These are phyloP conservation scores for Paspalum notatum DNA, from an alignment of 176 grass and related monocot genomes.

Conservation along the genomic window DNA sequence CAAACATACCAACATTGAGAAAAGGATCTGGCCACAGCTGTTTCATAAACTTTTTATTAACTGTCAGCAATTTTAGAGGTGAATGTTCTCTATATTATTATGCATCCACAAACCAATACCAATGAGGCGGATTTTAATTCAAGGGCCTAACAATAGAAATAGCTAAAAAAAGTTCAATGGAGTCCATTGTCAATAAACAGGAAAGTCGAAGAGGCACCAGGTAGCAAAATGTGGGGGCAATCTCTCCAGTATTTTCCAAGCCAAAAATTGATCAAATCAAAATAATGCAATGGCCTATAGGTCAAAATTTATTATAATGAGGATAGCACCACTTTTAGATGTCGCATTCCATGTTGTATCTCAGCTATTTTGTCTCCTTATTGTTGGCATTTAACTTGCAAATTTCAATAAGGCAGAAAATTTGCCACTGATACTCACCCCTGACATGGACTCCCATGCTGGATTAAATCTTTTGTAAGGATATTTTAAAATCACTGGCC, in stretches of 20 bases:
- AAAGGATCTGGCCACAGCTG: neutral
- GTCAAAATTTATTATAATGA: neutral
- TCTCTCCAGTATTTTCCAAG: neutral
- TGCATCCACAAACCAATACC: neutral
- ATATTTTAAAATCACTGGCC: slow-evolving; percentile 87
- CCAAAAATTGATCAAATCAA: neutral
- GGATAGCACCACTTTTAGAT: neutral
- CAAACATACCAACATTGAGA: slow-evolving; percentile 17
- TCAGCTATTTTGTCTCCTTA: neutral
- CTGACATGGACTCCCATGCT: slow-evolving; percentile 93
- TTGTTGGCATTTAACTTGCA: neutral
- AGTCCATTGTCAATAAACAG: neutral
- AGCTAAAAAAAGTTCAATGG: neutral
- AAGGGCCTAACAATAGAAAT: neutral
- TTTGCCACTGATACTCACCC: slow-evolving; percentile 53
- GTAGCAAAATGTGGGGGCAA: neutral
- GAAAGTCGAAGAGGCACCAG: neutral
- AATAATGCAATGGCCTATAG: neutral
- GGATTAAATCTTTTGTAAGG: slow-evolving; percentile 93
- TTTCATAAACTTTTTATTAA: neutral
- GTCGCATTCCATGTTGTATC: neutral
- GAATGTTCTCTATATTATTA: neutral
- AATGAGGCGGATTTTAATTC: neutral
- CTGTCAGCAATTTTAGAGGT: neutral
- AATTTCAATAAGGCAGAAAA: neutral